Evolutionary conservation across 805 yeast genomes (phyloP).

Genomic region (Myxozyma geophila): DNA sequence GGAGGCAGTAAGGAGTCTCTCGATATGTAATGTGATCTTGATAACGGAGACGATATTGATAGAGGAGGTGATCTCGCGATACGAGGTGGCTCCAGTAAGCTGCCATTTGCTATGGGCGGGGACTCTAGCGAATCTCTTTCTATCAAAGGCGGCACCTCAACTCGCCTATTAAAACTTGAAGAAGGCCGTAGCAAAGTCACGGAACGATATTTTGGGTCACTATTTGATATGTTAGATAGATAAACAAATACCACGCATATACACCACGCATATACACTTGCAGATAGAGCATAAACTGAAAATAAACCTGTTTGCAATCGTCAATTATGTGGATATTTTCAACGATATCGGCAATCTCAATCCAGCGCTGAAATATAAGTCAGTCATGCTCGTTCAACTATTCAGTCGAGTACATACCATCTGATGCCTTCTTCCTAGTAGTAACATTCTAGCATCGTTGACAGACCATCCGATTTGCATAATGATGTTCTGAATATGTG

Average conservation of each 20-base stretch:
- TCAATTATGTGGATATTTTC: background rate
- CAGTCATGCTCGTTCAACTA: background rate
- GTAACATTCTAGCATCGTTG: background rate
- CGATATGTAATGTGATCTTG: too few species aligned
- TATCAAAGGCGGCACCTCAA: too few species aligned
- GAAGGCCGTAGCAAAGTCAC: too few species aligned
- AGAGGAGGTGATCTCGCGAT: too few species aligned
- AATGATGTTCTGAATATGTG: background rate
- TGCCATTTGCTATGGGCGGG: too few species aligned
- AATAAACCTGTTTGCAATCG: background rate
- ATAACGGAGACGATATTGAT: too few species aligned
- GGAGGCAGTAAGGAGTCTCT: too few species aligned
- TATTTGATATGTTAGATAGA: too few species aligned
- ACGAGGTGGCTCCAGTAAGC: too few species aligned
- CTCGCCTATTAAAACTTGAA: too few species aligned
- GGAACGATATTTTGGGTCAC: too few species aligned
- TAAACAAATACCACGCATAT: background rate
- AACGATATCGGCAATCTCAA: background rate
- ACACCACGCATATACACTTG: background rate
- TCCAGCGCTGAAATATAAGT: background rate
- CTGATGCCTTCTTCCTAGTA: background rate
- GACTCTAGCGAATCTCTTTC: too few species aligned
- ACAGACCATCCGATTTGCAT: background rate
- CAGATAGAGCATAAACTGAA: background rate
- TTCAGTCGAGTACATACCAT: background rate